Conservation (phyloP, 257 asterid species). For the Lithospermum erythrorhizon region DNA sequence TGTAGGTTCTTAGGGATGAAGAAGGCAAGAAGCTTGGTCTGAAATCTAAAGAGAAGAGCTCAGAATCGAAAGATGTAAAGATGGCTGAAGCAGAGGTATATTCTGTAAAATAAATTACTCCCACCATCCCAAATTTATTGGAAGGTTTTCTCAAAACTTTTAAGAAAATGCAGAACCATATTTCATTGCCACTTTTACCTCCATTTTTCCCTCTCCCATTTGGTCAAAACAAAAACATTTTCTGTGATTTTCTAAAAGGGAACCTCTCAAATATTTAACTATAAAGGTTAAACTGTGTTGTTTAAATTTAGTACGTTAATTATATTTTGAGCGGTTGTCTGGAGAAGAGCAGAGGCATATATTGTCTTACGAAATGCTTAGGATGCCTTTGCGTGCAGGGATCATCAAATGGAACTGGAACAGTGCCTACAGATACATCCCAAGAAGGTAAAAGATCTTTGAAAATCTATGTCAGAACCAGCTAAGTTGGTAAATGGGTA, state of each 20-base stretch:
- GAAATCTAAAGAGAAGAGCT: slow-evolving; percentile 49
- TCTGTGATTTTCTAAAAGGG: slow-evolving; percentile 7
- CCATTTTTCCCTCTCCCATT: not conserved
- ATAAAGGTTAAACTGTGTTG: not conserved
- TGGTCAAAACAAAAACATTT: not conserved
- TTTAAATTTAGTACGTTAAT: too few relatives aligned
- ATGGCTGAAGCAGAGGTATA: slow-evolving; percentile 78
- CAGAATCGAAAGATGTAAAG: slow-evolving; percentile 50
- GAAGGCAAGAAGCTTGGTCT: slow-evolving; percentile 86
- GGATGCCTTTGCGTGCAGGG: slow-evolving; percentile 32
- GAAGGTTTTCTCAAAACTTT: not conserved
- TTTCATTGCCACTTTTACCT: too few relatives aligned
- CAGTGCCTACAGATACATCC: slow-evolving; percentile 40
- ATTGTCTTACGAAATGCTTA: not conserved
- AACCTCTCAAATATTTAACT: not conserved
- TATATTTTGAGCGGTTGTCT: not conserved
- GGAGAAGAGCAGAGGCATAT: not conserved
- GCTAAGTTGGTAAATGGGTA: too few relatives aligned
- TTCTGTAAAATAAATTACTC: not conserved
- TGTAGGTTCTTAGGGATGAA: slow-evolving; percentile 76
- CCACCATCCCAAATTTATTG: not conserved
- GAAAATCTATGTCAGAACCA: not conserved
- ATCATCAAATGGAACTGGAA: slow-evolving; percentile 52
- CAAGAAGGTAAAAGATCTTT: slow-evolving; percentile 44
- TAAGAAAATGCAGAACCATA: not conserved